These are phyloP conservation scores for Gastrolobium bilobum DNA, from an alignment of 306 rosid species.

Conservation along the genomic window DNA sequence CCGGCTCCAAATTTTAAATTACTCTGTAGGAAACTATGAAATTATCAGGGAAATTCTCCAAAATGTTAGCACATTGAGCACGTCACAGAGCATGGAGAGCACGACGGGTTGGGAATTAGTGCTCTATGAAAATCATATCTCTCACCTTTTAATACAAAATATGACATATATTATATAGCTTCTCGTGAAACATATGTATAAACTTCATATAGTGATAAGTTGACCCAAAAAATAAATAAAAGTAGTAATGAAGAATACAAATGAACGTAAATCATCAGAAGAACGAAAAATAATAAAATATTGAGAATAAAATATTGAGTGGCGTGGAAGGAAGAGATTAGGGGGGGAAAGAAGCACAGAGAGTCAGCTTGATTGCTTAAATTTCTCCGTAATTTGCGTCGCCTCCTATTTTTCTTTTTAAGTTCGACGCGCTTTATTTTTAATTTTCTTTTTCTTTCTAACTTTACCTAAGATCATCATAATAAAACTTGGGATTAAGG, in stretches of 20 bases:
- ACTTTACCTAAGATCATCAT: neutral
- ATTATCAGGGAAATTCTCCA: too few relatives aligned
- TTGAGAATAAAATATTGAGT: neutral
- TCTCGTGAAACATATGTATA: neutral
- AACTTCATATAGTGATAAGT: neutral
- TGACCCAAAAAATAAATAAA: neutral
- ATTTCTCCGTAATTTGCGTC: conserved; percentile 47
- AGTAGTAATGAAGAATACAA: neutral
- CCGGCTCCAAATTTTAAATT: too few relatives aligned
- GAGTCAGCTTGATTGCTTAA: neutral
- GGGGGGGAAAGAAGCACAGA: neutral
- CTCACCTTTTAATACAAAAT: neutral
- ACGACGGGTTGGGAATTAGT: conserved; percentile 11
- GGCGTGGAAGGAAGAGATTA: neutral
- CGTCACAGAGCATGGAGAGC: neutral
- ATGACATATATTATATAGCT: neutral
- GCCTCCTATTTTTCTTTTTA: neutral
- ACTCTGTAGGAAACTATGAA: too few relatives aligned
- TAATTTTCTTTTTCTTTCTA: neutral
- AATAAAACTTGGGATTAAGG: neutral
- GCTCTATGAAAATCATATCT: neutral
- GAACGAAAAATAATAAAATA: neutral
- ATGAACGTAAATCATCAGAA: neutral
- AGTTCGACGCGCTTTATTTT: neutral
- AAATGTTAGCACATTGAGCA: neutral